A percentile compares a stretch with the other conserved stretches of the same genome.
Conservation (phyloP, 140 eudicot genomes). For the Anethum foeniculum region DNA sequence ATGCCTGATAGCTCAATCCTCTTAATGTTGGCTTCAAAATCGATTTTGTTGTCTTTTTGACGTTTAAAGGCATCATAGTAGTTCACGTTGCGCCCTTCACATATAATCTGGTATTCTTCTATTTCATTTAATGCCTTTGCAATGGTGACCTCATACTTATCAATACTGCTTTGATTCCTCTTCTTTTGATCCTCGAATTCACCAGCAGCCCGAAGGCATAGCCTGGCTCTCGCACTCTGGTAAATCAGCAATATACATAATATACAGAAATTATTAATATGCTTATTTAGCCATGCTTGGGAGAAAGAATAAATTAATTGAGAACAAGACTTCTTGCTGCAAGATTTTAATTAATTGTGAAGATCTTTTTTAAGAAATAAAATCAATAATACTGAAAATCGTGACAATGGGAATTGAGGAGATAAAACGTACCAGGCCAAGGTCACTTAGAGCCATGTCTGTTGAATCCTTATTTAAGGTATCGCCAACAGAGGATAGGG, state of each 20-base stretch:
- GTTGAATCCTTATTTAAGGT: slow-evolving; percentile 15
- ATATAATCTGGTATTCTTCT: slow-evolving; percentile 33
- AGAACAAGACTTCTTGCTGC: background rate
- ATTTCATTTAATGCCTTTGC: slow-evolving; percentile 25
- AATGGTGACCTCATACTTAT: slow-evolving; percentile 28
- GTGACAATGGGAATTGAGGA: slow-evolving; percentile 1
- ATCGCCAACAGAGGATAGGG: slow-evolving; percentile 22
- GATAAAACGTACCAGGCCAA: slow-evolving; percentile 40
- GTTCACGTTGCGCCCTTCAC: slow-evolving; percentile 22
- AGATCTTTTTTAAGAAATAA: background rate
- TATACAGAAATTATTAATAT: background rate
- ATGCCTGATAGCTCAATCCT: slow-evolving; percentile 63
- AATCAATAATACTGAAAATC: background rate
- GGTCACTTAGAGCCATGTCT: slow-evolving; percentile 32
- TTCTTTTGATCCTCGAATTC: slow-evolving; percentile 47
- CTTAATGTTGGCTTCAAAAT: slow-evolving; percentile 50
- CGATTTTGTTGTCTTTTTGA: slow-evolving; percentile 31
- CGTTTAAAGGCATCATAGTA: slow-evolving; percentile 64
- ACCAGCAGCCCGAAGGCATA: slow-evolving; percentile 68
- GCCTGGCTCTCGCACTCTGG: slow-evolving; percentile 49
- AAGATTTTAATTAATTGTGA: background rate
- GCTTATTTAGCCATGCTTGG: background rate
- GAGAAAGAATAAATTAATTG: background rate
- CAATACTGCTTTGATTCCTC: slow-evolving; percentile 27
- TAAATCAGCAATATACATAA: slow-evolving; percentile 7